Evolutionary conservation across 306 rosid genomes (phyloP).

Genomic region (Trifolium subterraneum): DNA sequence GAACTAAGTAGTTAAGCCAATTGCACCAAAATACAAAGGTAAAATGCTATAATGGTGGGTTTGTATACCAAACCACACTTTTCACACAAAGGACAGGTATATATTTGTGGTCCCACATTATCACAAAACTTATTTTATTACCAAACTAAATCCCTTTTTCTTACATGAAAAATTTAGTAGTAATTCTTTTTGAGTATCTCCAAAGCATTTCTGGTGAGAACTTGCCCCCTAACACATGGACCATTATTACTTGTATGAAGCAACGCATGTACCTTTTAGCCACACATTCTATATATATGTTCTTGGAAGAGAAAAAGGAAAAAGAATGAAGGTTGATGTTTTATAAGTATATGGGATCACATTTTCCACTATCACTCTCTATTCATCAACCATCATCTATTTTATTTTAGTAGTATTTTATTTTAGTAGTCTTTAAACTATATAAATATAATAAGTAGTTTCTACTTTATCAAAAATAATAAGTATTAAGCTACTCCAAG

Average conservation of each 20-base stretch:
- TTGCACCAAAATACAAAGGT: slow-evolving; percentile 22
- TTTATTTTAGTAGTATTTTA: background rate
- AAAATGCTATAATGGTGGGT: slow-evolving; percentile 30
- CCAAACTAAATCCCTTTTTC: slow-evolving; percentile 35
- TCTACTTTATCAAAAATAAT: no score
- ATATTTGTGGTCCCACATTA: slow-evolving; percentile 51
- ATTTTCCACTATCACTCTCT: slow-evolving; percentile 24
- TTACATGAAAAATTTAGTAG: slow-evolving; percentile 48
- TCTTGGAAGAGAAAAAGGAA: slow-evolving; percentile 19
- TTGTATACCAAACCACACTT: slow-evolving; percentile 47
- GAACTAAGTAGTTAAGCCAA: slow-evolving; percentile 17
- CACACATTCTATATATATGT: slow-evolving; percentile 39
- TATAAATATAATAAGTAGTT: no score
- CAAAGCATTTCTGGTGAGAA: slow-evolving; percentile 79
- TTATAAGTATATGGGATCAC: slow-evolving; percentile 32
- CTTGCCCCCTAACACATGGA: slow-evolving; percentile 65
- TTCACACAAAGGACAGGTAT: slow-evolving; percentile 45
- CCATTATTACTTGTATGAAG: slow-evolving; percentile 63
- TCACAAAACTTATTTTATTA: slow-evolving; percentile 33
- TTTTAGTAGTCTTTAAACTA: no score
- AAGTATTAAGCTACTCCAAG: no score
- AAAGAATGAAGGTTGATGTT: slow-evolving; percentile 10
- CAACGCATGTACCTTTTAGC: slow-evolving; percentile 69
- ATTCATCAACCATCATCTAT: slow-evolving; percentile 1
- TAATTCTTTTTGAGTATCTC: slow-evolving; percentile 67